These are phyloP conservation scores for Colletotrichum spaethianum DNA, from an alignment of 2,329 filamentous ascomycete species.

Conservation along the genomic window DNA sequence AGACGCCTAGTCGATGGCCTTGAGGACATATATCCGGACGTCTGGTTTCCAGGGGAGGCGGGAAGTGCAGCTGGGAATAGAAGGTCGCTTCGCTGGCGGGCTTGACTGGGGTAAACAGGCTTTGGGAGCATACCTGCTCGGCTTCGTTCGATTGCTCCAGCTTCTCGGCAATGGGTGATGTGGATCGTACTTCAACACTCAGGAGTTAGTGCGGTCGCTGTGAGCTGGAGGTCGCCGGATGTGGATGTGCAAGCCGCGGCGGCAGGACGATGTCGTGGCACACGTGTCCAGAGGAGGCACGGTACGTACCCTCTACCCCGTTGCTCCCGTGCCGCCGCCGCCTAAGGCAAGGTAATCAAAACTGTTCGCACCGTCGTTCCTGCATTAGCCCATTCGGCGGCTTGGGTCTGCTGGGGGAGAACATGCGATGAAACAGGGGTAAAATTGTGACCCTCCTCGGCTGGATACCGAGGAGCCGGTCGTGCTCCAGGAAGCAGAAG, in stretches of 20 bases:
- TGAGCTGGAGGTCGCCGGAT: not conserved
- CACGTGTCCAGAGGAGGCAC: constrained; percentile 26
- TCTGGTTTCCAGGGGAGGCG: constrained; percentile 24
- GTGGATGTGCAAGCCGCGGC: constrained; percentile 6
- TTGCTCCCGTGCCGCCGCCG: not conserved
- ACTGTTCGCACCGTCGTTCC: constrained; percentile 38
- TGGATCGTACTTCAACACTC: not conserved
- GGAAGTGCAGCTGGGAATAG: constrained; percentile 7
- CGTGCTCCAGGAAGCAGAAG: constrained; percentile 23
- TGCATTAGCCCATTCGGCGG: constrained; percentile 39
- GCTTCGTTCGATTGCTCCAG: not conserved
- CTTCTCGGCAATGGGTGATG: not conserved
- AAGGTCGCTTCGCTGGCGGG: constrained; percentile 20
- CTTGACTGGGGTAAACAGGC: not conserved
- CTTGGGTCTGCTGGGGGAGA: constrained; percentile 38
- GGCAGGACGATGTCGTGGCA: constrained; percentile 36
- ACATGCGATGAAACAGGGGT: constrained; percentile 42
- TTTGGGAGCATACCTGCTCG: not conserved
- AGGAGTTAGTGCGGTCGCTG: not conserved
- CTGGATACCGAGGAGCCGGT: constrained; percentile 39
- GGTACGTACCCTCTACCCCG: constrained; percentile 19
- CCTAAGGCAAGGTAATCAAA: constrained; percentile 32
- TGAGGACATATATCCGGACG: constrained; percentile 18
- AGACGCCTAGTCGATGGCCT: constrained; percentile 21
- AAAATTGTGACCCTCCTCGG: constrained; percentile 41